Conservation (phyloP, 2,329 filamentous ascomycete genomes). For the Emergomyces orientalis region DNA sequence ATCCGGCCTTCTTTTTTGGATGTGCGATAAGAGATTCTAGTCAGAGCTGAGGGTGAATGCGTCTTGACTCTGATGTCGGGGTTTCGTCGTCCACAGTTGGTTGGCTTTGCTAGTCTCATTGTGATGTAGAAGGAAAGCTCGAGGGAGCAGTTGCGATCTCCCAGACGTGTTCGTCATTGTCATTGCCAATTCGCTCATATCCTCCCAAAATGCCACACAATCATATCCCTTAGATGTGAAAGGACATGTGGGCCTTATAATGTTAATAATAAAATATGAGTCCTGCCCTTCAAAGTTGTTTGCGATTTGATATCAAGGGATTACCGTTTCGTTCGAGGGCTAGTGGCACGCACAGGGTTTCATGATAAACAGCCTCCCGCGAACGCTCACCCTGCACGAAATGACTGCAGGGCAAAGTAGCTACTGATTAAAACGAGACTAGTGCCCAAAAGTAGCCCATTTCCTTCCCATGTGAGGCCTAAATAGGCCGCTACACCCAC, state of each 20-base stretch:
- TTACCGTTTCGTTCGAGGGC: neutral
- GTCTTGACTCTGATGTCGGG: too few relatives aligned
- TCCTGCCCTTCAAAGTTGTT: neutral
- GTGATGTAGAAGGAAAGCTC: too few relatives aligned
- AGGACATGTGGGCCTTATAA: neutral
- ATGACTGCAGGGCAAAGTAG: conserved; percentile 35
- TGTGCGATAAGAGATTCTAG: too few relatives aligned
- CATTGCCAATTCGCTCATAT: too few relatives aligned
- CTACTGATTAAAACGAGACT: conserved; percentile 31
- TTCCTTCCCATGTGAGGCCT: conserved; percentile 40
- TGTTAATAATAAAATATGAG: neutral
- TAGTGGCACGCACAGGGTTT: neutral
- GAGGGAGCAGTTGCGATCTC: too few relatives aligned
- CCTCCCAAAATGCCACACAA: too few relatives aligned
- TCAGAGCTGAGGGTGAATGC: too few relatives aligned
- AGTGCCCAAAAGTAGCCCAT: conserved; percentile 33
- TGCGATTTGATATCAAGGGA: neutral
- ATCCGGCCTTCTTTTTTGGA: too few relatives aligned
- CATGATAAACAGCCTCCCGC: neutral
- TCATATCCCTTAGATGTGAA: neutral
- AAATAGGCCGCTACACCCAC: conserved; percentile 52
- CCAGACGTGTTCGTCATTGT: too few relatives aligned
- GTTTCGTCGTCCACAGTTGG: too few relatives aligned
- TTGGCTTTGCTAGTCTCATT: too few relatives aligned
- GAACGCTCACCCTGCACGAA: conserved; percentile 19